phyloP scores from a whole-genome alignment of 768 basidiomycete genomes.

The Serendipita indica region DNA sequence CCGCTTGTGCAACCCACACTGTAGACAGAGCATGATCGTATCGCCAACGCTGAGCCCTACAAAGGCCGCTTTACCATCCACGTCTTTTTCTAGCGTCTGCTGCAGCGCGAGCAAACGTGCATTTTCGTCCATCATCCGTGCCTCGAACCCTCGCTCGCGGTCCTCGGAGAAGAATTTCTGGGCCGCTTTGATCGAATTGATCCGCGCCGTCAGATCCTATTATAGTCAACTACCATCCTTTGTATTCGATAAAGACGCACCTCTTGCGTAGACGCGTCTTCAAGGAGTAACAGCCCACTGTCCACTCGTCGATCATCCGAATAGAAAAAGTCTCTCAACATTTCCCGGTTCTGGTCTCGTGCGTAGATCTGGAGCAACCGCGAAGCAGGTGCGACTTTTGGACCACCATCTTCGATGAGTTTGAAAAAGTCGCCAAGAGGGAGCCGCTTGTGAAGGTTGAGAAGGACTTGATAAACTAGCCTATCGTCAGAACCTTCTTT shows the following conservation, averaged over 20 bases:
- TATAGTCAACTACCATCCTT: not conserved
- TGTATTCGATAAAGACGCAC: constrained; percentile 28
- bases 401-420: constrained; percentile 80
- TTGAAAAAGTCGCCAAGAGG: constrained; percentile 87
- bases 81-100: constrained; percentile 76
- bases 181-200: constrained; percentile 61
- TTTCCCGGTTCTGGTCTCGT: constrained; percentile 74
- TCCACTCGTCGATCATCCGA: constrained; percentile 92
- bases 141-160: constrained; percentile 80
- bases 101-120: constrained; percentile 62
- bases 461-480: constrained; percentile 82
- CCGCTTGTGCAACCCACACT: constrained; percentile 67
- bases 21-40: constrained; percentile 63
- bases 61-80: constrained; percentile 60
- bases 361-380: constrained; percentile 80
- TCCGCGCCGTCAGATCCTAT: constrained; percentile 59
- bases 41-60: constrained; percentile 78
- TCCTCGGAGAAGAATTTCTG: constrained; percentile 93
- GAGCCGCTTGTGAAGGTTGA: constrained; percentile 71
- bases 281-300: constrained; percentile 75
- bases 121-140: constrained; percentile 92
- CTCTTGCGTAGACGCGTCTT: constrained; percentile 55
- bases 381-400: constrained; percentile 55
- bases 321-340: constrained; percentile 93
- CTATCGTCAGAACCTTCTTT: not conserved